phyloP scores from a whole-genome alignment of 2,329 filamentous ascomycete species.

The Cercospora berteroae region DNA sequence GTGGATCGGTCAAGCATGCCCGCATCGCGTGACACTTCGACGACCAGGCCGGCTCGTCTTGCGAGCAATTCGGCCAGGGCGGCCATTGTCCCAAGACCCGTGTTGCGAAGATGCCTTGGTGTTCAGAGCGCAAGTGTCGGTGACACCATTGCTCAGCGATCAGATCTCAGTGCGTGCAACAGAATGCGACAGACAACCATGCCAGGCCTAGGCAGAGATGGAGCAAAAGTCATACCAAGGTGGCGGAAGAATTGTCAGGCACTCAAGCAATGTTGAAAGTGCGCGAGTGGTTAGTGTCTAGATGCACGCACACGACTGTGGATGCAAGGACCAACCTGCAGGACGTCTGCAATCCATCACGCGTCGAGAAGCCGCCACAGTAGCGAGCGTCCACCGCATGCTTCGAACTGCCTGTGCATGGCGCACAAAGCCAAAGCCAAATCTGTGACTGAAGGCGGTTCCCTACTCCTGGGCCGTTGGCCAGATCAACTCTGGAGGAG shows the following conservation, averaged over 20 bases:
- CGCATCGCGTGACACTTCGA: slow-evolving; percentile 23
- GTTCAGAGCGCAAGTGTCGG: neutral
- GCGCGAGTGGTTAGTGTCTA: slow-evolving; percentile 7
- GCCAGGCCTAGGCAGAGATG: neutral
- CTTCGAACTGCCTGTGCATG: slow-evolving; percentile 3
- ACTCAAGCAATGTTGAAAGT: neutral
- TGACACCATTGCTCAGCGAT: neutral
- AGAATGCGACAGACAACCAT: neutral
- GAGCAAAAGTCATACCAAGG: neutral
- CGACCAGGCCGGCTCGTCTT: slow-evolving; percentile 29
- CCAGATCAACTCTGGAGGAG: neutral
- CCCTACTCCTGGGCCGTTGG: neutral
- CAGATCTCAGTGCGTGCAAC: neutral
- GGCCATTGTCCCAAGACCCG: slow-evolving; percentile 27
- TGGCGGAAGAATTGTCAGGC: neutral
- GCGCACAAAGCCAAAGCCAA: slow-evolving; percentile 4
- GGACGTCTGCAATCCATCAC: slow-evolving; percentile 11
- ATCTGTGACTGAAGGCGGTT: slow-evolving; percentile 2
- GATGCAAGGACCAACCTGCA: slow-evolving; percentile 19
- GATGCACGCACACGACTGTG: slow-evolving; percentile 3
- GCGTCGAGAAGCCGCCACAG: slow-evolving; percentile 1
- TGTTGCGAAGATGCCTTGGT: neutral
- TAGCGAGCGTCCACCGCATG: slow-evolving; percentile 14
- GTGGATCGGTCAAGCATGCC: slow-evolving; percentile 8
- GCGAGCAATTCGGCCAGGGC: slow-evolving; percentile 32